Conservation (phyloP, 768 basidiomycete species). For the Hericium erinaceus region DNA sequence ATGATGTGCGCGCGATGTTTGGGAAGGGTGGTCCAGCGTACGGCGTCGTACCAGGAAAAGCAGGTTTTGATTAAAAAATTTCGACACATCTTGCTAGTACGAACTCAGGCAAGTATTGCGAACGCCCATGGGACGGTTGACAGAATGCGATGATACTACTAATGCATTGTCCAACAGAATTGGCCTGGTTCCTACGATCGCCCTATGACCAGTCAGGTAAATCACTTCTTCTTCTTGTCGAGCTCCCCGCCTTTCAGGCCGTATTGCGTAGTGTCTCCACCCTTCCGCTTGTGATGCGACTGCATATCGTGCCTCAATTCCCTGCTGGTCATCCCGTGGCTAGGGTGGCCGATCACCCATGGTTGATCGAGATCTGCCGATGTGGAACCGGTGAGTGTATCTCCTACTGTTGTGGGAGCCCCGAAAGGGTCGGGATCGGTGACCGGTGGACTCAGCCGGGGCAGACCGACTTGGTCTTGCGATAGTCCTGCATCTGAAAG, state of each 20-base stretch:
- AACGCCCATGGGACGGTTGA: no score
- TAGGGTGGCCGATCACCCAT: background rate
- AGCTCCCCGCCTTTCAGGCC: background rate
- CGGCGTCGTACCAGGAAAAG: background rate
- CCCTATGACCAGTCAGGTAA: no score
- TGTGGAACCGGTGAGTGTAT: background rate
- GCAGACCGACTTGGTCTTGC: background rate
- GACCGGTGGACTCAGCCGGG: background rate
- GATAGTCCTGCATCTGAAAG: no score
- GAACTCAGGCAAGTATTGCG: no score
- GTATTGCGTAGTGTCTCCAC: background rate
- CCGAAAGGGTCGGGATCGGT: background rate
- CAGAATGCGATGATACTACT: no score
- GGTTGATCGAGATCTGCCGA: background rate
- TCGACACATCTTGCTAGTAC: no score
- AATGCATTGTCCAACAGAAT: no score
- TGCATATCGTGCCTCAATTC: background rate
- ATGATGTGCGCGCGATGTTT: constrained; percentile 2
- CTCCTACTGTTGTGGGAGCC: background rate
- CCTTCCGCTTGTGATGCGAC: background rate
- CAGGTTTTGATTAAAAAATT: background rate
- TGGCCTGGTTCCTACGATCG: no score
- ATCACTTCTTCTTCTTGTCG: background rate
- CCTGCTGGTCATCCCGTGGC: background rate
- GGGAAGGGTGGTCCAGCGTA: constrained; percentile 4